A percentile compares a stretch with the other conserved stretches of the same genome.
These are phyloP conservation scores for Populus hybrid DNA, from an alignment of 441 rosid species.

Conservation along the genomic window DNA sequence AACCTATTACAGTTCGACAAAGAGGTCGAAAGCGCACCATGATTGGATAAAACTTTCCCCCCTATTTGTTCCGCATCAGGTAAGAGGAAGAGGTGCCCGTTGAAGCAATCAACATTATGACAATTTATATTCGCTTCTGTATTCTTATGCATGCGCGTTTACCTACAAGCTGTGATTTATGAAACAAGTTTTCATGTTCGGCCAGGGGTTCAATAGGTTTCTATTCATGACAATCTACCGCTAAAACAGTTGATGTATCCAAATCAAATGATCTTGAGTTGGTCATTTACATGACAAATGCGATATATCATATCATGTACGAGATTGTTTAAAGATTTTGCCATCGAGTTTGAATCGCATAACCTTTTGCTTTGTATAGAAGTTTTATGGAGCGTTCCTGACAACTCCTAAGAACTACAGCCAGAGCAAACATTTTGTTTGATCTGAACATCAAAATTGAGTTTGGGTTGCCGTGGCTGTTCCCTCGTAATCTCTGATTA, in stretches of 20 bases:
- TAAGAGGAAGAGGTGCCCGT: slow-evolving; percentile 3
- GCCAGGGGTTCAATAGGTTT: too few species aligned
- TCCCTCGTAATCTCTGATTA: neutral
- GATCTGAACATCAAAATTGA: neutral
- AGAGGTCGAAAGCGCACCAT: slow-evolving; percentile 90
- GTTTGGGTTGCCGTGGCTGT: neutral
- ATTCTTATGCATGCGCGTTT: neutral
- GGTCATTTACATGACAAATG: neutral
- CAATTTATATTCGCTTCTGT: neutral
- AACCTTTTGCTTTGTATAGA: neutral
- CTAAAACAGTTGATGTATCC: neutral
- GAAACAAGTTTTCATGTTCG: neutral
- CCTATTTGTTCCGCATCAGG: neutral
- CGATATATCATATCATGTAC: neutral
- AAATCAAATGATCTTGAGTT: neutral
- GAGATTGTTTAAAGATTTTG: neutral
- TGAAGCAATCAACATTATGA: neutral
- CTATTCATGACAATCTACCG: too few species aligned
- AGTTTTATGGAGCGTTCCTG: neutral
- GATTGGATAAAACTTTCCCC: slow-evolving; percentile 63
- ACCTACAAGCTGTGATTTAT: neutral
- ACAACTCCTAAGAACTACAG: neutral
- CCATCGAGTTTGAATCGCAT: neutral
- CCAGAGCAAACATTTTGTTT: neutral
- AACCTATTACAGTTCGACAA: slow-evolving; percentile 57